Evolutionary conservation across 2,329 filamentous ascomycete genomes (phyloP), one percentile per base, ranked within the genome.

Genomic region (Ceratocystis huliohia): DNA sequence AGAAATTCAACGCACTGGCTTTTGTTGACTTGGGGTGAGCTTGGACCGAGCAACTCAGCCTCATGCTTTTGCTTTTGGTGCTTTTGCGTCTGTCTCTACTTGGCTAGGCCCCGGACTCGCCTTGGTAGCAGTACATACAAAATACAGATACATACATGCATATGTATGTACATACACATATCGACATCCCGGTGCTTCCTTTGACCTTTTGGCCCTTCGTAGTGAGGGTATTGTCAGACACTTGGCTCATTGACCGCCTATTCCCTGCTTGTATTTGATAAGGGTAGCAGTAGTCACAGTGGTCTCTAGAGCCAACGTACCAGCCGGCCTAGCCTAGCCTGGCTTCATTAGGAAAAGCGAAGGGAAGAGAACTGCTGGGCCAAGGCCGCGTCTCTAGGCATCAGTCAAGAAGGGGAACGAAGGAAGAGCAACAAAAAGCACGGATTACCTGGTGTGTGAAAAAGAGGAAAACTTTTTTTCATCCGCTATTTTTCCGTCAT

Each of bases 1-100:
- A 22, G 22, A 50, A 50, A 7, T n/a, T 50, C n/a, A 28, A 57
- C 8, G 53, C 53, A 15, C 25, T 57, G 53, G 53, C 53, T 57
- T 57, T 57, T 15, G 53, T 15, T 22, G 33, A 37, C 33, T 50
- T 33, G 22, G 53, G 10, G 7, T 57, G 53, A 57, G 53, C 53
- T 57, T 22, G 53, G 53, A 57, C 53, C 53, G 25, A 28, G 8
- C 53, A 37, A 13, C 53, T 57, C 53, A 57, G 53, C 53, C 53
- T 57, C 53, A 57, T 37, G 33, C 0, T 37, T 37, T 37, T 37
- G 33, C 33, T 37, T 8, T 37, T 37, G 33, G 33, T 13, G 33
- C 33, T 37, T 37, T 37, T 37, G 33, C 3, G 10, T 37, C 33
- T 37, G 8, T 37, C 33, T 37, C 8, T 37, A 37, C 33, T 37